Evolutionary conservation across 768 basidiomycete genomes (phyloP), one percentile per base, ranked within the genome.

Genomic region (Favolaschia claudopus): DNA sequence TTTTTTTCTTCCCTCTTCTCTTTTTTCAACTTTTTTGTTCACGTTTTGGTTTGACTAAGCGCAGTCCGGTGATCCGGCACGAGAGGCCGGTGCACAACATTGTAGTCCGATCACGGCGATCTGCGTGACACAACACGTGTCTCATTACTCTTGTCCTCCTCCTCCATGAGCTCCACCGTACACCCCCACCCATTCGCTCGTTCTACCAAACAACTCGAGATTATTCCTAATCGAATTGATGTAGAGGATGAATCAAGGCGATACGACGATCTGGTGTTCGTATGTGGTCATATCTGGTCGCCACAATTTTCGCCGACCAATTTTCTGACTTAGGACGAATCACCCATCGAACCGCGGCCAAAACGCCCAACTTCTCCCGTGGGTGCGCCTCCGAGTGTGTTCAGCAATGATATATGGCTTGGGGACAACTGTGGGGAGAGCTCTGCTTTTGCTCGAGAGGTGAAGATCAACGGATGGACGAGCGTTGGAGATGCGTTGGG

Each of bases 351-450:
- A 19, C 46, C 58, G 7, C 49, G 62, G 10, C 64, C 70, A 19
- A 59, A 54, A 25, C 62, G 67, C n/a, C 63, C 67, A 22, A 60
- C 75, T 1, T 55, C 67, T 37, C 67, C 74, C 13, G 70, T 79
- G 17, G 62, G 71, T 24, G 69, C 69, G 13, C 69, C 82, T 5
- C 80, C 83, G 7, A 89, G 87, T 0, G 72, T 90, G 19, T 86
- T 87, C 67, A 89, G 87, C 0, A 79, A 77, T 14, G 89, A 90
- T 43, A 92, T 91, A 24, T 91, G 86, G 82, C 77, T 91, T 8
- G 84, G 79, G 0, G 89, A 91, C 60, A 85, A 85, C 55, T 78
- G 77, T 0, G 85, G 85, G 1, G 77, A 80, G 52, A 83, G 81
- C 44, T 68, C 70, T 0, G 77, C 82, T 2, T 91, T 92, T 65